Evolutionary conservation across 306 rosid genomes (phyloP).

Genomic region (Begonia loranthoides): DNA sequence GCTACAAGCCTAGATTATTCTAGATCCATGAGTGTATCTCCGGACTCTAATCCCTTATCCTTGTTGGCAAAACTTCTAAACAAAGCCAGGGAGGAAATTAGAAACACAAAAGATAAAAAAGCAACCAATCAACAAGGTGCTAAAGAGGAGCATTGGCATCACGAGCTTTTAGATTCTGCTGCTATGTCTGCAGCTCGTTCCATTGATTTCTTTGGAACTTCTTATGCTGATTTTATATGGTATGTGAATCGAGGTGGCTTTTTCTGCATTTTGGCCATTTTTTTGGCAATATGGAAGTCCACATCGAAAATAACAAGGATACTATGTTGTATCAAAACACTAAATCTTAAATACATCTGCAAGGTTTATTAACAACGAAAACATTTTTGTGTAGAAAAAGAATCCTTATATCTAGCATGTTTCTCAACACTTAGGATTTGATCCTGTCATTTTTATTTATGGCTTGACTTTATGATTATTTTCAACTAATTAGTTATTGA

Average conservation of each 20-base stretch:
- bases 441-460: too few species aligned
- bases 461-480: too few species aligned
- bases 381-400: too few species aligned
- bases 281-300: too few species aligned
- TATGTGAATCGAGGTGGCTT: slow-evolving; percentile 29
- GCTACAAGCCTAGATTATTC: slow-evolving; percentile 33
- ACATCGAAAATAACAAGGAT: too few species aligned
- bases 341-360: too few species aligned
- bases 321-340: too few species aligned
- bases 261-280: background rate
- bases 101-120: slow-evolving; percentile 29
- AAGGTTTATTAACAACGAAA: too few species aligned
- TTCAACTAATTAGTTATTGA: too few species aligned
- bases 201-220: slow-evolving; percentile 29
- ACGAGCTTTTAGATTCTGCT: slow-evolving; percentile 53
- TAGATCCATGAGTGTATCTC: slow-evolving; percentile 23
- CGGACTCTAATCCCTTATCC: slow-evolving; percentile 37
- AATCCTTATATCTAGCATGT: too few species aligned
- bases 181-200: slow-evolving; percentile 51
- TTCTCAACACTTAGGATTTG: too few species aligned
- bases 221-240: slow-evolving; percentile 58
- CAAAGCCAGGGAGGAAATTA: slow-evolving; percentile 46
- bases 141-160: slow-evolving; percentile 51
- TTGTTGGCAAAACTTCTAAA: slow-evolving; percentile 57
- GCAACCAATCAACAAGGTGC: slow-evolving; percentile 23